Conservation (phyloP, 305 asterid species). For the Fraxinus sp. region DNA sequence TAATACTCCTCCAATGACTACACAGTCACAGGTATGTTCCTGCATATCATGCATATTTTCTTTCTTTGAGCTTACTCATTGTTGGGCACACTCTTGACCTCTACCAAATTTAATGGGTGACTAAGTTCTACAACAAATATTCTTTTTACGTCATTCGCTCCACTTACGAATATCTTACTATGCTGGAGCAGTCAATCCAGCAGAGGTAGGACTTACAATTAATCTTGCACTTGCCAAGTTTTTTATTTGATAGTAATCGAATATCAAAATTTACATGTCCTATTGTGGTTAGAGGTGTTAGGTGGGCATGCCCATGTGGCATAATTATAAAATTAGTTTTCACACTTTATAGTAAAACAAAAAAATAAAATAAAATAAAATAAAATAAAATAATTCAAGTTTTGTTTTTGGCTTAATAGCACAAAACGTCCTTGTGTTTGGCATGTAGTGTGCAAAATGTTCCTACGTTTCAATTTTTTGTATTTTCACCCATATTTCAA, state of each 20-base stretch:
- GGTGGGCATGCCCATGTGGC: background rate
- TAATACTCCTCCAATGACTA: slow-evolving; percentile 80
- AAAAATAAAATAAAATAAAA: no score
- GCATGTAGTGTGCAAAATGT: no score
- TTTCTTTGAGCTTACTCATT: slow-evolving; percentile 14
- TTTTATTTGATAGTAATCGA: background rate
- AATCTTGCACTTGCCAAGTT: background rate
- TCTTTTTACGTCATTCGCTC: background rate
- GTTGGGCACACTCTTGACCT: slow-evolving; percentile 7
- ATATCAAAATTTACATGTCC: background rate
- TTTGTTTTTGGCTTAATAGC: background rate
- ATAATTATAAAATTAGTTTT: background rate
- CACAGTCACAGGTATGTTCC: slow-evolving; percentile 67
- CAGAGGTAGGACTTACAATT: background rate
- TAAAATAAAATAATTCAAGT: background rate
- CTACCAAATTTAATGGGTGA: background rate
- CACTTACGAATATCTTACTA: background rate
- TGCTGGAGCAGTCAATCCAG: background rate
- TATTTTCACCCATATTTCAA: no score
- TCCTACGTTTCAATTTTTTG: no score
- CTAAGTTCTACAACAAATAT: background rate
- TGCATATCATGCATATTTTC: slow-evolving; percentile 10
- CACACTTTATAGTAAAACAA: background rate
- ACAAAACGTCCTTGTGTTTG: no score
- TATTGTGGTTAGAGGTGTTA: background rate